Base-by-base conservation (phyloP, 495 filamentous ascomycete species). In the Delitschia confertaspora region DNA sequence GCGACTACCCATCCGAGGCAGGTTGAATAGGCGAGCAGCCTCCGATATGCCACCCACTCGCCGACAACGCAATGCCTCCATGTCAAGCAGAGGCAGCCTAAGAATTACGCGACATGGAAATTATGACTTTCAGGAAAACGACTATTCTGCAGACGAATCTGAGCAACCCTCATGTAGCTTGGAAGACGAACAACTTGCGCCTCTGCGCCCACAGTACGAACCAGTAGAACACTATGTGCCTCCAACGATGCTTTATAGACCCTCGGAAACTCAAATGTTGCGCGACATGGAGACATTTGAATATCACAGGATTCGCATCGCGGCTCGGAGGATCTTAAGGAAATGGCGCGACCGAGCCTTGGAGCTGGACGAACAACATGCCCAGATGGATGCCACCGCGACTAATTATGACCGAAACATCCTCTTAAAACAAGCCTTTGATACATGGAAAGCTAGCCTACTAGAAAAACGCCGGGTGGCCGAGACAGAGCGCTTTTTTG, bases 401-500 rank as follows among this genome's bases (percentile, higher is more conserved):
- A 46, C 58, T 16, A 64, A 65, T 17, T 68, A 67, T 34, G 76
- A 85, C 48, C 65, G 63, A 26, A 50, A 51, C 18, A 73, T 66
- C 8, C 64, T 83, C 3, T 50, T 80, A 21, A 62, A 67, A 23
- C 71, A 74, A 54, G 75, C 71, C 0, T 69, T 80, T 31, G 74
- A 76, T 30, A 61, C 66, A 27, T 82, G 78, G 80, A 74, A 64
- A 22, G 48, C 56, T n/a, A 63, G 64, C 7, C 63, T 74, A 17
- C 61, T 69, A 33, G 58, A 67, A 2, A 73, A 67, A 38, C 69
- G 65, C 3, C 67, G 73, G 45, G 57, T 49, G 7, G 59, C 46
- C 17, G 70, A 73, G 42, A 78, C 74, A 1, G 71, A 79, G 36
- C 62, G 68, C n/a, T 81, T 80, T 29, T 81, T 76, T 45, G 67